Conservation (phyloP, 2,329 filamentous ascomycete genomes). For the Sporothrix brasiliensis region DNA sequence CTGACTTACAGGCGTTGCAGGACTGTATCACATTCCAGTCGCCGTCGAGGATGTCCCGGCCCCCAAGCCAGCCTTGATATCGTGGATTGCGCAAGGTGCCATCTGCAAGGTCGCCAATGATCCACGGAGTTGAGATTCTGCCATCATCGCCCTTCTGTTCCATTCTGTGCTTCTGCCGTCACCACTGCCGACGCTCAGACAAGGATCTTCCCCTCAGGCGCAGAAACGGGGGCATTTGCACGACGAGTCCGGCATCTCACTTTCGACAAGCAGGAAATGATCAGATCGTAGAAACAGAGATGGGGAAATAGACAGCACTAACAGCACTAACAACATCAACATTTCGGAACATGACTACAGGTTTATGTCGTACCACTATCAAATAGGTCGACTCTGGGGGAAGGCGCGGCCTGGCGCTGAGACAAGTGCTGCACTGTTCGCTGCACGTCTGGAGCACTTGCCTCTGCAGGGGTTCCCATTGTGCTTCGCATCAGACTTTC, state of each 20-base stretch:
- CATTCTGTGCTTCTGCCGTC: neutral
- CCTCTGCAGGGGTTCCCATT: slow-evolving; percentile 26
- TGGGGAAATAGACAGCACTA: too few relatives aligned
- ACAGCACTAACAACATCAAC: too few relatives aligned
- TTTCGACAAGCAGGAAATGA: neutral
- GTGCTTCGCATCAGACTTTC: neutral
- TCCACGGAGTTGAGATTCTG: neutral
- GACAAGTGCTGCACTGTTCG: neutral
- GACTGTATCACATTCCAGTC: slow-evolving; percentile 17
- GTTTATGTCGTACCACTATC: too few relatives aligned
- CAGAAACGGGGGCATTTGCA: neutral
- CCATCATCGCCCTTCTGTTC: neutral
- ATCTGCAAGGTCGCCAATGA: neutral
- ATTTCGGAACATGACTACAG: too few relatives aligned
- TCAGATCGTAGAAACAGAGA: too few relatives aligned
- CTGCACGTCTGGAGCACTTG: slow-evolving; percentile 6
- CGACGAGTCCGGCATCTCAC: neutral
- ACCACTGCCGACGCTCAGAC: slow-evolving; percentile 19
- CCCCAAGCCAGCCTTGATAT: neutral
- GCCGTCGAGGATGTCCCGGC: neutral
- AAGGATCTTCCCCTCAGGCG: slow-evolving; percentile 11
- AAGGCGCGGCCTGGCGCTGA: slow-evolving; percentile 9
- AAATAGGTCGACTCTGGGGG: neutral
- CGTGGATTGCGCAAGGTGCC: neutral
- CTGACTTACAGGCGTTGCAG: neutral